Percentiles rank a stretch among this genome's conserved stretches.
Conservation (phyloP, 768 basidiomycete species). For the Hydnum rufescens region DNA sequence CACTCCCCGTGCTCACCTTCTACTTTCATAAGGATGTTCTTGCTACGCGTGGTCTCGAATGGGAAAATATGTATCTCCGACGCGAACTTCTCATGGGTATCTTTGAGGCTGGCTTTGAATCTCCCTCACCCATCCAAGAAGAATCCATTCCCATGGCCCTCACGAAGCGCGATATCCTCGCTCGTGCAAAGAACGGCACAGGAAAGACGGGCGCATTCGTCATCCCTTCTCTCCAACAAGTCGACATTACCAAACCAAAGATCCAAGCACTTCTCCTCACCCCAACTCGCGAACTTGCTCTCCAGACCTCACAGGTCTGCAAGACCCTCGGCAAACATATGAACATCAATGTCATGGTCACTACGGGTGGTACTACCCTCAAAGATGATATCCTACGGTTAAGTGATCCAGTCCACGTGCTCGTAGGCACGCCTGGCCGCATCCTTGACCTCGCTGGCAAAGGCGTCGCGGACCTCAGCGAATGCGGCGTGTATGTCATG, state of each 20-base stretch:
- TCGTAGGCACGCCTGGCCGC: conserved; percentile 92
- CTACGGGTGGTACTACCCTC: conserved; percentile 92
- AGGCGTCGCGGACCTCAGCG: conserved; percentile 78
- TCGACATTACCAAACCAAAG: conserved; percentile 65
- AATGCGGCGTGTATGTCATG: conserved; percentile 96
- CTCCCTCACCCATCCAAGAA: conserved; percentile 96
- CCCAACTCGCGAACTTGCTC: conserved; percentile 93
- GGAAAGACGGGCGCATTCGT: conserved; percentile 98
- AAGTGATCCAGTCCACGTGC: conserved; percentile 77
- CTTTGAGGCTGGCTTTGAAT: conserved; percentile 95
- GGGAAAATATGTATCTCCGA: conserved; percentile 82
- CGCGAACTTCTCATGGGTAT: conserved; percentile 98
- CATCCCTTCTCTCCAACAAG: conserved; percentile 86
- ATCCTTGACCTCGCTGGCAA: conserved; percentile 91
- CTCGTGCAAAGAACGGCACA: conserved; percentile 91
- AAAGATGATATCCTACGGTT: conserved; percentile 95
- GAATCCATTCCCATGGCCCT: conserved; percentile 93
- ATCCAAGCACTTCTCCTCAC: conserved; percentile 95
- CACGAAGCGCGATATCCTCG: conserved; percentile 81
- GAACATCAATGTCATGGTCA: conserved; percentile 94
- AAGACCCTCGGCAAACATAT: conserved; percentile 94
- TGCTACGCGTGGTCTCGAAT: conserved; percentile 81
- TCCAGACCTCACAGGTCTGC: conserved; percentile 98
- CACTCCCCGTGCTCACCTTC: background rate
- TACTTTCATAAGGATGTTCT: conserved; percentile 47